A percentile compares a stretch with the other conserved stretches of the same genome.
Conservation (phyloP, 257 asterid species). For the Rauvolfia tetraphylla region DNA sequence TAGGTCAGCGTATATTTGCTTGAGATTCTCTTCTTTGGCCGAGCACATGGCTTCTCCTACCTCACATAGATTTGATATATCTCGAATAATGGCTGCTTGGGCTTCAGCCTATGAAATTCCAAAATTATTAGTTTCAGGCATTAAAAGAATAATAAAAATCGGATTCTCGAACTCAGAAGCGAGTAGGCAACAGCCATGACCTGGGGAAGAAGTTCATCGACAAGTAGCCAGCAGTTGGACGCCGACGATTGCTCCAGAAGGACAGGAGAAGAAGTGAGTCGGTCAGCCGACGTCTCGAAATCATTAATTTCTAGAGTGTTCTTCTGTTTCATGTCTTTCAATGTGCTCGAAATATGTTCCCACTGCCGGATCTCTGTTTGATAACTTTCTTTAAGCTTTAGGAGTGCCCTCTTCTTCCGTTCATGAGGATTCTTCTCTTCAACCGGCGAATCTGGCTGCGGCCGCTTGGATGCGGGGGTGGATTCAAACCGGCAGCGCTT, state of each 20-base stretch:
- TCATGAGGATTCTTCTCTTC: slow-evolving; percentile 40
- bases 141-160: not conserved
- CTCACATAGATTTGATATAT: slow-evolving; percentile 47
- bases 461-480: slow-evolving; percentile 33
- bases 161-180: not conserved
- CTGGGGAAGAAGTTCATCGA: slow-evolving; percentile 60
- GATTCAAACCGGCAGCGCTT: slow-evolving; percentile 40
- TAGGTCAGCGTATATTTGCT: slow-evolving; percentile 38
- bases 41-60: slow-evolving; percentile 52
- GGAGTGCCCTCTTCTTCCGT: slow-evolving; percentile 49
- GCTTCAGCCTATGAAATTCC: slow-evolving; percentile 46
- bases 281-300: slow-evolving; percentile 15
- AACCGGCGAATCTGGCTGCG: slow-evolving; percentile 45
- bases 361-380: slow-evolving; percentile 52
- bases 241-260: slow-evolving; percentile 15
- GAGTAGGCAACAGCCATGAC: slow-evolving; percentile 20
- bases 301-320: slow-evolving; percentile 8
- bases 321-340: slow-evolving; percentile 42
- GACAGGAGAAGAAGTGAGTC: not conserved
- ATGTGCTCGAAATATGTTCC: slow-evolving; percentile 68
- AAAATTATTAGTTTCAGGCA: not conserved
- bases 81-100: slow-evolving; percentile 51
- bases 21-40: slow-evolving; percentile 46
- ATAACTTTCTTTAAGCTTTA: slow-evolving; percentile 47
- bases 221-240: slow-evolving; percentile 26